Base-by-base conservation (phyloP, 805 yeast species). In the Kazachstania psychrophila region DNA sequence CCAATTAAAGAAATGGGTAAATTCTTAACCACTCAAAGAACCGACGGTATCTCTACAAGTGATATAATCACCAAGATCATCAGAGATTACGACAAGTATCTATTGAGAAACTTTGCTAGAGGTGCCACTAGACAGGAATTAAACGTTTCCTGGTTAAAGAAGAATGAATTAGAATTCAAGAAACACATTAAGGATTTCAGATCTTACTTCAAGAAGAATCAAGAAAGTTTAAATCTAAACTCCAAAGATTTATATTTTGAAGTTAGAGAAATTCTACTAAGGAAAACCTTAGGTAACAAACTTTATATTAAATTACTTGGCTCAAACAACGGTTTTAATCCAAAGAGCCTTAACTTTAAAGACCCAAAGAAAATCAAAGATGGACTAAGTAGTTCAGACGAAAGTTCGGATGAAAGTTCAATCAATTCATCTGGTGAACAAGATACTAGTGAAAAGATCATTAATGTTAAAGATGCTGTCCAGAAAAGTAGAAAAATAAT, bases 51-150 rank as follows among this genome's bases (percentile, higher is more conserved):
- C 29, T 84, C 95, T 15, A 92, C 98, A 1, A 81, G 94, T 23
- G 97, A 89, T 59, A 89, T 92, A 47, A 92, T 92, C 54, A 89
- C 97, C 43, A 86, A 83, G 56, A 85, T 92, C 49, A 88, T 92
- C 49, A 74, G 92, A 50, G 97, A 92, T 63, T 92, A 92, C 63
- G 98, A 92, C 66, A 86, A 88, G 64, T 92, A 92, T 61, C 68
- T 92, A 60, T 81, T 89, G 92, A 77, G 98, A 58, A 92, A 92
- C 65, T 89, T 92, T 62, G 95, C 96, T 12, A 74, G 98, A 47
- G 98, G 98, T 33, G 97, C 96, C 9, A 83, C 96, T 2, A 73
- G 98, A 54, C 86, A 92, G 59, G 98, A 92, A 54, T 73, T 92
- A 52, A 92, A 92, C 54, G 97, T 92, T 15, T 82, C 95, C 22